phyloP scores from a whole-genome alignment of 2,329 filamentous ascomycete genomes.

The Colletotrichum echinochloae region DNA sequence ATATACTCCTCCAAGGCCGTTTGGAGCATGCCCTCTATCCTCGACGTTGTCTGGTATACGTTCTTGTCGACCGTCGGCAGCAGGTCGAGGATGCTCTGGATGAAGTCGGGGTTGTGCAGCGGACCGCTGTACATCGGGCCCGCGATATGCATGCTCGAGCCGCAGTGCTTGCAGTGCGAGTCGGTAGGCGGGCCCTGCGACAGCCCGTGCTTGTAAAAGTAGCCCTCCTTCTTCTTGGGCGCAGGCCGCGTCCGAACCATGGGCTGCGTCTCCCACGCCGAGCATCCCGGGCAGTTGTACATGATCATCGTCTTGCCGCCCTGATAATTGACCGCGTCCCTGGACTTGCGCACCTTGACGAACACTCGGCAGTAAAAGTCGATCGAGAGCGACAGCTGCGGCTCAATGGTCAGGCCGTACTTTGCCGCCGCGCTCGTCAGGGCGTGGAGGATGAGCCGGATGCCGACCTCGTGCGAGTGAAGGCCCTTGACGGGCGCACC shows the following conservation, averaged over 20 bases:
- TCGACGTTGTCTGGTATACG: conserved; percentile 81
- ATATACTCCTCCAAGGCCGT: conserved; percentile 84
- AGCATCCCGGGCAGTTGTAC: conserved; percentile 90
- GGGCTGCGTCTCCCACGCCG: conserved; percentile 88
- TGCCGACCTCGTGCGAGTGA: conserved; percentile 88
- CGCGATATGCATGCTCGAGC: conserved; percentile 84
- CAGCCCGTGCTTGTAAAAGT: conserved; percentile 83
- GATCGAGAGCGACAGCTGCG: conserved; percentile 90
- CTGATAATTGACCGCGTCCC: conserved; percentile 88
- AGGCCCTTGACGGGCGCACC: conserved; percentile 87
- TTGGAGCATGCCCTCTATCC: conserved; percentile 91
- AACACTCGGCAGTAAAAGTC: conserved; percentile 96
- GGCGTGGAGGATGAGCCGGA: conserved; percentile 86
- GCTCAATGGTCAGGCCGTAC: conserved; percentile 90
- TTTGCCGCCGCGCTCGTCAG: conserved; percentile 84
- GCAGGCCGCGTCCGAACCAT: conserved; percentile 76
- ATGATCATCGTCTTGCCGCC: conserved; percentile 93
- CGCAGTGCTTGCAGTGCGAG: conserved; percentile 83
- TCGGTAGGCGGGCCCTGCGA: conserved; percentile 76
- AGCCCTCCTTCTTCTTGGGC: conserved; percentile 74
- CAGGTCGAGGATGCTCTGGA: conserved; percentile 80
- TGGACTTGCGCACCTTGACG: conserved; percentile 82
- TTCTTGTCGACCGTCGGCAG: conserved; percentile 75
- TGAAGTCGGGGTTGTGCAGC: conserved; percentile 85
- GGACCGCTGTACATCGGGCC: conserved; percentile 97